Evolutionary conservation across 1,284 basidiomycete genomes (phyloP), one percentile per base, ranked within the genome.

Genomic region (Pseudozyma sp.): DNA sequence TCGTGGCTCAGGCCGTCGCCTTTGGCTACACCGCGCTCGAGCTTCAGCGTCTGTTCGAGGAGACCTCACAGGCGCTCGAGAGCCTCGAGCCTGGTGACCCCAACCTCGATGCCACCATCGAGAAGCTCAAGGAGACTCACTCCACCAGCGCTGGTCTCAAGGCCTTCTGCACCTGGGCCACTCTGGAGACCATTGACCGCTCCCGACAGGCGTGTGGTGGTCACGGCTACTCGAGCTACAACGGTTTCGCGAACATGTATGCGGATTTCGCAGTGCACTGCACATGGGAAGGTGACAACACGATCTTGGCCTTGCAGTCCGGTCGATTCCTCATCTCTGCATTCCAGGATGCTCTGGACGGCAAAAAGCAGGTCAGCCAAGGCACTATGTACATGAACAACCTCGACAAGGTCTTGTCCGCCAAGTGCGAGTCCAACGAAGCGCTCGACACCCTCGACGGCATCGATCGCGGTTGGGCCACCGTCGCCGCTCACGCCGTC

Each of bases 101-200:
- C 17, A 81, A 81, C 75, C 75, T 84, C 16, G 62, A 81, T 33
- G 72, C 64, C 35, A 76, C 74, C 44, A 76, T 86, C 42, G 85
- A 88, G 67, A 88, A 87, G 84, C 85, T 89, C 68, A 89, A 89
- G 83, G 88, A 88, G 81, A 88, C 87, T 4, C 88, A 89, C 77
- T 86, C 88, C 1, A 88, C 88, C 4, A 87, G 87, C 31, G 87
- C 88, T 2, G 88, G 88, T 35, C 84, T 89, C 55, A 89, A 89
- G 84, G 88, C 88, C 16, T 89, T 88, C 85, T 89, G 88, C 80
- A 89, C 88, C 37, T 89, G 88, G 88, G 86, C 85, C 8, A 87
- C 87, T 49, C 84, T 89, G 51, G 87, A 88, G 68, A 87, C 87
- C 17, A 89, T 89, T 56, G 88, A 89, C 77, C 87, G 86, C 57